Evolutionary conservation across 331 rosid species (phyloP).

Genomic region (Spiraea crenata): DNA sequence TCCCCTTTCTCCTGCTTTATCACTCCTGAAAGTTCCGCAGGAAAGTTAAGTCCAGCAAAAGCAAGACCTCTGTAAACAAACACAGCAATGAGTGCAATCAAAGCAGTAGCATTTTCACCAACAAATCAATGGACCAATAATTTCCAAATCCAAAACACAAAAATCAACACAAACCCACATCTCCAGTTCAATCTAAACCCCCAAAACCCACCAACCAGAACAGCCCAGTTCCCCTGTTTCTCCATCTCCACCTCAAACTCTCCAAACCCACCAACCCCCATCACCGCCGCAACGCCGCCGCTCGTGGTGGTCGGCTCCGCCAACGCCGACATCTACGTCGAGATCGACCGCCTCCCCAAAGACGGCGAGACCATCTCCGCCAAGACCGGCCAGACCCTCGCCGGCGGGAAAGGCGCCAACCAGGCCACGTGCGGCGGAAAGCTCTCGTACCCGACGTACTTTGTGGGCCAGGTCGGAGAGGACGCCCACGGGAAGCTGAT

Average conservation of each 20-base stretch:
- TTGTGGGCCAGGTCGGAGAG: conserved; percentile 79
- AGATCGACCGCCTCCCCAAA: conserved; percentile 61
- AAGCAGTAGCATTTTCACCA: conserved; percentile 33
- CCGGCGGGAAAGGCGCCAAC: conserved; percentile 87
- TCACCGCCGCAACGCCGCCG: conserved; percentile 28
- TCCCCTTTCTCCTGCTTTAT: no score
- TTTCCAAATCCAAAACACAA: conserved; percentile 8
- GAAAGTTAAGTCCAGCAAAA: background rate
- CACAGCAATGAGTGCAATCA: conserved; percentile 50
- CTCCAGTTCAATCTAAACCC: conserved; percentile 37
- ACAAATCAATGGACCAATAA: conserved; percentile 26
- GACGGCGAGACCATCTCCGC: conserved; percentile 81
- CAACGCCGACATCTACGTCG: conserved; percentile 83
- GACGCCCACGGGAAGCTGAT: conserved; percentile 74
- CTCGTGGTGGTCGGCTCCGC: conserved; percentile 87
- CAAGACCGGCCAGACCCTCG: conserved; percentile 63
- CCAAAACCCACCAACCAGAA: conserved; percentile 19
- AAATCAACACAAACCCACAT: conserved; percentile 26
- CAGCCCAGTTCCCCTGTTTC: conserved; percentile 34
- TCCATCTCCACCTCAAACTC: conserved; percentile 35
- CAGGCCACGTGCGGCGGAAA: conserved; percentile 77
- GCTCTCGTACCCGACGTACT: conserved; percentile 72
- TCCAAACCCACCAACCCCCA: conserved; percentile 26
- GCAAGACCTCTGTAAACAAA: no score
- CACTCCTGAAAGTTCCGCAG: background rate